Conservation (phyloP, 2,329 filamentous ascomycete genomes). For the Nigrospora sphaerica region DNA sequence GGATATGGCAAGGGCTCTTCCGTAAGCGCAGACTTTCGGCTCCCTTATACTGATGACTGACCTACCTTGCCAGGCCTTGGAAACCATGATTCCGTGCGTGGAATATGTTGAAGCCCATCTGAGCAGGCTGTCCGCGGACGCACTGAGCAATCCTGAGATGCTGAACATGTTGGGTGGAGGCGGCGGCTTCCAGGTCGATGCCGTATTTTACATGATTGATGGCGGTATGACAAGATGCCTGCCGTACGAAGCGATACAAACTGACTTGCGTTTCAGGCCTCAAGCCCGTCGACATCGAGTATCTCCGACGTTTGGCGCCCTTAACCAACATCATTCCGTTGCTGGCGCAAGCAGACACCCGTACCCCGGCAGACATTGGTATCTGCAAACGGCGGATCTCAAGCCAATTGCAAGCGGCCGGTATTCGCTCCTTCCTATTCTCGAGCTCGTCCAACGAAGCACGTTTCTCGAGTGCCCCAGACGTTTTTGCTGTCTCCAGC, state of each 20-base stretch:
- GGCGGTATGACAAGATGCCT: slow-evolving; percentile 47
- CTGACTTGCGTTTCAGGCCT: slow-evolving; percentile 36
- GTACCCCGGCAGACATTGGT: slow-evolving; percentile 50
- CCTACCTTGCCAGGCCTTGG: slow-evolving; percentile 30
- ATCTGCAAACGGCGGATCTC: slow-evolving; percentile 53
- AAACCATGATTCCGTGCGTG: slow-evolving; percentile 52
- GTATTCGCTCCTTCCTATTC: slow-evolving; percentile 63
- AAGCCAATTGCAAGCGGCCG: slow-evolving; percentile 46
- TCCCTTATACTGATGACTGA: not conserved
- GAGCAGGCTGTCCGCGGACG: slow-evolving; percentile 53
- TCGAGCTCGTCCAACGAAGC: slow-evolving; percentile 23
- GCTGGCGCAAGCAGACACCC: slow-evolving; percentile 67
- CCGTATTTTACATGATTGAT: slow-evolving; percentile 73
- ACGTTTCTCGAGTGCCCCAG: slow-evolving; percentile 18
- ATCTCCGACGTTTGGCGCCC: slow-evolving; percentile 60
- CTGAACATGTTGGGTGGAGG: slow-evolving; percentile 71
- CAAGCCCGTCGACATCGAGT: slow-evolving; percentile 60
- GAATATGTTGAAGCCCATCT: slow-evolving; percentile 69
- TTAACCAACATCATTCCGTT: slow-evolving; percentile 83
- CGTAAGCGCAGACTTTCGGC: slow-evolving; percentile 20
- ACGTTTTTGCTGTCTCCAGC: slow-evolving; percentile 73
- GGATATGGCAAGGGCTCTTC: slow-evolving; percentile 50
- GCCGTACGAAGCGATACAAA: not conserved
- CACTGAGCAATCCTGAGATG: slow-evolving; percentile 67
- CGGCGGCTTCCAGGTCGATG: slow-evolving; percentile 78